A percentile compares a stretch with the other conserved stretches of the same genome.
Conservation (phyloP, 2,329 filamentous ascomycete species). For the Sclerotinia borealis region DNA sequence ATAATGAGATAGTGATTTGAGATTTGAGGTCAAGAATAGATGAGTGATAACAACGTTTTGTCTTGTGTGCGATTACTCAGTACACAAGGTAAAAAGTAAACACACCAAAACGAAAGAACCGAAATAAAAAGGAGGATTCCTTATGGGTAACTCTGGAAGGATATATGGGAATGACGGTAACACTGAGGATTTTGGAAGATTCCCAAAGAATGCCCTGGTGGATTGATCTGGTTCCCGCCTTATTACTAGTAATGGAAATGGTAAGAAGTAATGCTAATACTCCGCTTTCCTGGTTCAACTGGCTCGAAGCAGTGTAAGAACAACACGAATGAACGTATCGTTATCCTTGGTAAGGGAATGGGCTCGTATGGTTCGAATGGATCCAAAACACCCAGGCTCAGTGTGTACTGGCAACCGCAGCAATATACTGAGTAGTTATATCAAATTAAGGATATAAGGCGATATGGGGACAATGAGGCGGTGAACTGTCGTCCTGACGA, state of each 20-base stretch:
- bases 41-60: not conserved
- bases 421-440: not conserved
- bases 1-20: not conserved
- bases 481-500: slow-evolving; percentile 11
- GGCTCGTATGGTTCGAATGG: not conserved
- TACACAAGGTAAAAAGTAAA: slow-evolving; percentile 5
- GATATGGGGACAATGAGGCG: slow-evolving; percentile 5
- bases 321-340: slow-evolving; percentile 2
- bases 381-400: not conserved
- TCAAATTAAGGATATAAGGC: slow-evolving; percentile 4
- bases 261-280: not conserved
- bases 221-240: slow-evolving; percentile 8
- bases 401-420: slow-evolving; percentile 1
- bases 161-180: slow-evolving; percentile 9
- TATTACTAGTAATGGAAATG: not conserved
- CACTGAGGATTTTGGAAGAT: not conserved
- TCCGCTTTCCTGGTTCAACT: slow-evolving; percentile 4
- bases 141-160: not conserved
- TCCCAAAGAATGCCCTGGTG: slow-evolving; percentile 7
- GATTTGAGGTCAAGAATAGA: not conserved
- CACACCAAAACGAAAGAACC: slow-evolving; percentile 7
- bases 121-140: slow-evolving; percentile 3
- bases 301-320: not conserved
- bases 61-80: not conserved
- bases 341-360: not conserved